These are phyloP conservation scores for Takashimella koratensis DNA, from an alignment of 1,284 basidiomycete genomes.

Conservation along the genomic window DNA sequence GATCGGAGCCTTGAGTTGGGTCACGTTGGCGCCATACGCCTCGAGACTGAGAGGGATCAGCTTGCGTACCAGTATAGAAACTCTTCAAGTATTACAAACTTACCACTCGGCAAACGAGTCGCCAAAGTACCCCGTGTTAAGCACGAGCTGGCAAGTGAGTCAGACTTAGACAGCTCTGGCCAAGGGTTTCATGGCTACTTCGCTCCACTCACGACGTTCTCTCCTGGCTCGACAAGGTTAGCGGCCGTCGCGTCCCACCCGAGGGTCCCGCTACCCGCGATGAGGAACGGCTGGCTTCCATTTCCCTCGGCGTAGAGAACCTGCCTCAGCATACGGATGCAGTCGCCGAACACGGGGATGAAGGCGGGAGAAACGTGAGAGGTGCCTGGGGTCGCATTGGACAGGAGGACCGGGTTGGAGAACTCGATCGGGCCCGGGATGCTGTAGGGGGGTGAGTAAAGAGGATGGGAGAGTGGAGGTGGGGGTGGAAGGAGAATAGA, in stretches of 20 bases:
- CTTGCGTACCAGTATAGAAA: background rate
- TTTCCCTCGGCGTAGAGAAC: constrained; percentile 66
- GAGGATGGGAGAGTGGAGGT: background rate
- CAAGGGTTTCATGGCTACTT: background rate
- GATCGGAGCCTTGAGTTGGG: constrained; percentile 75
- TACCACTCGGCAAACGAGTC: constrained; percentile 79
- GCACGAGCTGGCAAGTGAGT: constrained; percentile 47
- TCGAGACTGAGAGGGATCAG: constrained; percentile 57
- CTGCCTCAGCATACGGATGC: constrained; percentile 77
- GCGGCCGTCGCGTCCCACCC: constrained; percentile 76
- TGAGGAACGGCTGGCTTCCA: constrained; percentile 73
- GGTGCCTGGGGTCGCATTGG: constrained; percentile 61
- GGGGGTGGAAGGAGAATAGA: background rate
- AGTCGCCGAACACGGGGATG: constrained; percentile 83
- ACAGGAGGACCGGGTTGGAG: constrained; percentile 50
- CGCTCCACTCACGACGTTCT: constrained; percentile 60
- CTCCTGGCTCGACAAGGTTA: constrained; percentile 74
- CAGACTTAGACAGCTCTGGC: background rate
- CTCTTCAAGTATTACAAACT: constrained; percentile 22
- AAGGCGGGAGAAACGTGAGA: constrained; percentile 91
- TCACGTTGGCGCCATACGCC: constrained; percentile 87
- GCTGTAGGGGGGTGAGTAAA: constrained; percentile 13
- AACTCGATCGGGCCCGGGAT: constrained; percentile 51
- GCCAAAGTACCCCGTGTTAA: constrained; percentile 79
- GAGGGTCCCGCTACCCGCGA: constrained; percentile 89